Conservation (phyloP, 805 yeast species). For the Yarrowia sp. region DNA sequence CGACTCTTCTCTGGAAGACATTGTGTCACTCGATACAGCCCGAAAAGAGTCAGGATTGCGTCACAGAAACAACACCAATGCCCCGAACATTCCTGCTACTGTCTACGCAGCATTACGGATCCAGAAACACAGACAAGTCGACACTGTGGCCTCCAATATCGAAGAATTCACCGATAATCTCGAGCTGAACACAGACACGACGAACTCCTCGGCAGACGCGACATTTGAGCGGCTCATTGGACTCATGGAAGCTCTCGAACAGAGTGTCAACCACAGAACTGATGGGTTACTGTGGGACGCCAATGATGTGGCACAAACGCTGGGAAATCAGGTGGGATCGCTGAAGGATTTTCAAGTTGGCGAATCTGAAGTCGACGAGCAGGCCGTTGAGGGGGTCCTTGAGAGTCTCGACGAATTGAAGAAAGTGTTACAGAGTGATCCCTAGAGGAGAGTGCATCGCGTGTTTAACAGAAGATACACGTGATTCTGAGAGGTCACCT, state of each 20-base stretch:
- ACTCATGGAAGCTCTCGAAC: conserved; percentile 12
- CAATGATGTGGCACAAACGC: conserved; percentile 6
- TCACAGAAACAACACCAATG: background rate
- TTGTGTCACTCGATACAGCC: conserved; percentile 1
- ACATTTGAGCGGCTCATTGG: conserved; percentile 6
- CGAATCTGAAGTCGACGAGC: conserved; percentile 1
- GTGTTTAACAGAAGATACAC: background rate
- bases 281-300: conserved; percentile 23
- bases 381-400: conserved; percentile 18
- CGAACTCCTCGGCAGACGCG: conserved; percentile 2
- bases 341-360: conserved; percentile 6
- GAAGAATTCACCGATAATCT: background rate
- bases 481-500: background rate
- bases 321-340: conserved; percentile 29
- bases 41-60: conserved; percentile 15
- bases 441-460: background rate
- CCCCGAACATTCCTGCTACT: conserved; percentile 10
- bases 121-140: conserved; percentile 14
- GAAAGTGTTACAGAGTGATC: background rate
- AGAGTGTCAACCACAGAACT: conserved; percentile 1
- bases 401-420: conserved; percentile 19
- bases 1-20: conserved; percentile 18
- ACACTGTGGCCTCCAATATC: conserved; percentile 3
- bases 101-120: conserved; percentile 26
- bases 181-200: background rate